phyloP scores from a whole-genome alignment of 164 flowering plant genomes.

The Magnolia changhungtana region DNA sequence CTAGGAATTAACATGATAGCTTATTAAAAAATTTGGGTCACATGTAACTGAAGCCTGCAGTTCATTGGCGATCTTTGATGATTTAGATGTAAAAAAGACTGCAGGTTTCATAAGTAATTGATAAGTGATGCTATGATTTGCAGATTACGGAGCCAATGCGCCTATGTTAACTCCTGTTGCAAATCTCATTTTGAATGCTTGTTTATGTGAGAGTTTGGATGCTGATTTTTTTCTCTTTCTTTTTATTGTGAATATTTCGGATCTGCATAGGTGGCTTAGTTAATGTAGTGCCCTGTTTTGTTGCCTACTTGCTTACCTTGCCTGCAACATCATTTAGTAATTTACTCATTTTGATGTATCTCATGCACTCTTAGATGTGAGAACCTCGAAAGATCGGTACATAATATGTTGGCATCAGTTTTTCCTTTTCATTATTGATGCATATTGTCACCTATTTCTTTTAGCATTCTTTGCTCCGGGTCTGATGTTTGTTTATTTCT shows the following conservation, averaged over 20 bases:
- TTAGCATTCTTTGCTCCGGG: background rate
- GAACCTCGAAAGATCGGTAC: background rate
- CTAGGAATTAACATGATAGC: no score
- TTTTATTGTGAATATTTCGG: no score
- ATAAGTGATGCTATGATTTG: background rate
- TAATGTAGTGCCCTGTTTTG: no score
- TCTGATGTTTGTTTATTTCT: constrained; percentile 8
- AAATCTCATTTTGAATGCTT: background rate
- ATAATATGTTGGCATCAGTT: background rate
- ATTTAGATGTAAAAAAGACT: background rate
- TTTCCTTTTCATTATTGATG: background rate
- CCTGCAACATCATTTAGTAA: background rate
- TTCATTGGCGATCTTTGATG: background rate
- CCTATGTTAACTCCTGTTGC: background rate
- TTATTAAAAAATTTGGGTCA: background rate
- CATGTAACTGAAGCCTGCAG: background rate
- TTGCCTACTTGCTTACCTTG: no score
- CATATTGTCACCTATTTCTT: background rate
- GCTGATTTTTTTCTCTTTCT: background rate
- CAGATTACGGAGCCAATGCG: background rate
- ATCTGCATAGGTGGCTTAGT: no score
- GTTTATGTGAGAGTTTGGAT: background rate
- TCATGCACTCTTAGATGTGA: background rate
- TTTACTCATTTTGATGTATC: background rate
- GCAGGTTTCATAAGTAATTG: background rate